Conservation (phyloP, 495 filamentous ascomycete species). For the Aspergillus heteromorphus region DNA sequence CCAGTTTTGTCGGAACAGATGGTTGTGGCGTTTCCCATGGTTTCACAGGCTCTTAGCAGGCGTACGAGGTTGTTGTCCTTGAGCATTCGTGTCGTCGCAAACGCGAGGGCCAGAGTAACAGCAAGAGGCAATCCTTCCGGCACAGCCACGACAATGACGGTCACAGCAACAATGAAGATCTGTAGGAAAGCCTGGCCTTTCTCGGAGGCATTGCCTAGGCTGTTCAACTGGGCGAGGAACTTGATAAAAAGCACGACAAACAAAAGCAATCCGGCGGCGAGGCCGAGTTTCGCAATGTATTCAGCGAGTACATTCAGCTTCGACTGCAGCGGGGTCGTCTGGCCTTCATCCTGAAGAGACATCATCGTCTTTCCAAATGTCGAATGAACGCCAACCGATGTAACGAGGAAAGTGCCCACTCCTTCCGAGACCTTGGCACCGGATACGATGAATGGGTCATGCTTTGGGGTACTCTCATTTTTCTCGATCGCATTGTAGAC, state of each 20-base stretch:
- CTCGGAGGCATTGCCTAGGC: slow-evolving; percentile 50
- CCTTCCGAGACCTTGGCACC: slow-evolving; percentile 91
- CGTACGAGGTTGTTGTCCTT: slow-evolving; percentile 94
- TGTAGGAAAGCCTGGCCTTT: slow-evolving; percentile 87
- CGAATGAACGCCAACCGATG: slow-evolving; percentile 80
- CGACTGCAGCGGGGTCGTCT: slow-evolving; percentile 89
- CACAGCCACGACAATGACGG: slow-evolving; percentile 91
- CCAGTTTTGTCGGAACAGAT: slow-evolving; percentile 98
- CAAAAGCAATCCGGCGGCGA: slow-evolving; percentile 73
- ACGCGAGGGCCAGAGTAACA: slow-evolving; percentile 88
- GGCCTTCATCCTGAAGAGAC: slow-evolving; percentile 81
- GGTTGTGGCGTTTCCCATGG: slow-evolving; percentile 97
- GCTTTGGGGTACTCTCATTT: slow-evolving; percentile 67
- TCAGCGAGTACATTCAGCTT: slow-evolving; percentile 89
- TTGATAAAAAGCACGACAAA: slow-evolving; percentile 93
- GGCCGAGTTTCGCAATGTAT: slow-evolving; percentile 89
- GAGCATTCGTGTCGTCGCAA: slow-evolving; percentile 91
- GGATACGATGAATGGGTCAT: slow-evolving; percentile 93
- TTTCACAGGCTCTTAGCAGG: slow-evolving; percentile 86
- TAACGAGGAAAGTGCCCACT: slow-evolving; percentile 80
- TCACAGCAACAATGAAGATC: slow-evolving; percentile 93
- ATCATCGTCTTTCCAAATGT: slow-evolving; percentile 91
- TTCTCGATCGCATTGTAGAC: slow-evolving; percentile 77
- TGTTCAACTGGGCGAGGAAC: slow-evolving; percentile 65
- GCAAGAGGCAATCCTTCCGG: slow-evolving; percentile 90